phyloP scores from a whole-genome alignment of 495 filamentous ascomycete genomes.

The Xylaria grammica region DNA sequence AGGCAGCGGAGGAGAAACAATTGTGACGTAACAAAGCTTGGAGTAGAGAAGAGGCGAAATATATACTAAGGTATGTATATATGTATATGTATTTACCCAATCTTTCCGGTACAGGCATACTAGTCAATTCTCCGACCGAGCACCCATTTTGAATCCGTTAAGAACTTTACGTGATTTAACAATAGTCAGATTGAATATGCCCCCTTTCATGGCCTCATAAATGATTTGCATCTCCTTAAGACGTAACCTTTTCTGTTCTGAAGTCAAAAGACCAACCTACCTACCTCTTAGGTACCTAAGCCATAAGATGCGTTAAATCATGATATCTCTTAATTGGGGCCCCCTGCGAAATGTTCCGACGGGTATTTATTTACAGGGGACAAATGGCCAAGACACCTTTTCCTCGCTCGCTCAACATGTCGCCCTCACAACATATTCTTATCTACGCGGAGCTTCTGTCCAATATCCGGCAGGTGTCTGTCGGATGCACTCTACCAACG shows the following conservation, averaged over 20 bases:
- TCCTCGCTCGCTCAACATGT: constrained; percentile 32
- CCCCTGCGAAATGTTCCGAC: neutral
- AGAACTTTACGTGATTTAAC: too few relatives aligned
- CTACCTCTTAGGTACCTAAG: too few relatives aligned
- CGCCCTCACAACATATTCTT: constrained; percentile 38
- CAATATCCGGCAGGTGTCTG: constrained; percentile 83
- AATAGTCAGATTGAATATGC: too few relatives aligned
- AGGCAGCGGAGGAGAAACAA: constrained; percentile 20
- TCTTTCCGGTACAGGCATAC: neutral
- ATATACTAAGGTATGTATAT: neutral
- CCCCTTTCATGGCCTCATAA: too few relatives aligned
- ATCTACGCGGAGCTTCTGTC: constrained; percentile 87
- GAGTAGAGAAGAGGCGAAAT: neutral
- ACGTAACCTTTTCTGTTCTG: too few relatives aligned
- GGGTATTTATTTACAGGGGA: neutral
- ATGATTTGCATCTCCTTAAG: too few relatives aligned
- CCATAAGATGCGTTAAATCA: neutral
- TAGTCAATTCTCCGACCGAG: too few relatives aligned
- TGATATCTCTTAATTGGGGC: neutral
- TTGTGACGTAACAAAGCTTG: constrained; percentile 18
- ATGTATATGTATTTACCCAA: neutral
- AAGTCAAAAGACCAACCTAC: too few relatives aligned
- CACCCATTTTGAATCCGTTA: too few relatives aligned
- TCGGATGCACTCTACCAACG: constrained; percentile 69
- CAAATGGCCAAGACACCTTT: neutral